Evolutionary conservation across 2,329 filamentous ascomycete species (phyloP), one percentile per base, ranked within the genome.

Genomic region (Colletotrichum sojae): DNA sequence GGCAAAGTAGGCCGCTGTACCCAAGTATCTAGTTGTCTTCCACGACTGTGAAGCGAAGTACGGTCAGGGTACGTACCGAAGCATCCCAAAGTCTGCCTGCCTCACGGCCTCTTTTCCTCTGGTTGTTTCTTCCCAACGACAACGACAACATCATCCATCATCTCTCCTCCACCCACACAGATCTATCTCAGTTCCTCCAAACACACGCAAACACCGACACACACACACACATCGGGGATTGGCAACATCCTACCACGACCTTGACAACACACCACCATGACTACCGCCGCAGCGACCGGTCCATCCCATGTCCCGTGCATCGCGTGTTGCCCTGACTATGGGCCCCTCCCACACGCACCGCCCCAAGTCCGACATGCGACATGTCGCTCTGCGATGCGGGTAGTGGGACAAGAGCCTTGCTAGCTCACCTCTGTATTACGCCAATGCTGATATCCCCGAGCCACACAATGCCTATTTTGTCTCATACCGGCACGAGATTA

Each of bases 231-330:
- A 36, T 52, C 46, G 54, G 54, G 22, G 43, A 36, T 46, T 46
- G 45, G 45, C 45, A 58, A 43, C 45, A 52, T 15, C 36, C n/a
- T 18, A 39, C 22, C 31, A 16, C 61, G 40, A 12, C 31, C 31
- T 10, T 43, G 46, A 61, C 48, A 53, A 31, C 58, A 53, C 58
- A 61, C 48, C 58, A 61, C n/a, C 58, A 27, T 59, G 54, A 39
- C 54, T 45, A 53, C 54, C 31, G 25, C 54, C 49, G 46, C 54
- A 45, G 45, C 46, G 13, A 22, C 45, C 31, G 52, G 53, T 52
- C 45, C 45, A 58, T 51, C 43, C 52, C 45, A 43, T 58, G 31
- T 59, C 54, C 46, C 39, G 46, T 53, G 54, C 54, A 45, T 31
- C 46, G 39, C 22, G 13, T 53, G 31, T 57, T 52, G 48, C 62